Evolutionary conservation across 1,284 basidiomycete species (phyloP).

Genomic region (Malassezia yamatoensis): DNA sequence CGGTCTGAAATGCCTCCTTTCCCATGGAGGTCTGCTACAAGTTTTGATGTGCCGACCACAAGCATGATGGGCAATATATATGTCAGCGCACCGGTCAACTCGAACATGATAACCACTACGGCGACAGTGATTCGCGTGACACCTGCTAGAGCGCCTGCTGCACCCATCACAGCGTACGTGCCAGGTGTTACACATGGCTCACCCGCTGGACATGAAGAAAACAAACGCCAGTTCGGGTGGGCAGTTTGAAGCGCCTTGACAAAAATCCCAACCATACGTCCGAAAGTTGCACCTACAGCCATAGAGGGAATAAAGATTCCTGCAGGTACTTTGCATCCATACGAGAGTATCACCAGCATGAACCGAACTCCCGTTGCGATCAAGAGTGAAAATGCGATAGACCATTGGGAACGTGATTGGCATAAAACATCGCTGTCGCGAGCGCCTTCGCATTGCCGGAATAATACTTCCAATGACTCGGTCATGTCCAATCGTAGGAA

Average conservation of each 20-base stretch:
- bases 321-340: slow-evolving; percentile 90
- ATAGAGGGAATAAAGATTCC: slow-evolving; percentile 96
- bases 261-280: slow-evolving; percentile 71
- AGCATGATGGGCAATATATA: slow-evolving; percentile 99
- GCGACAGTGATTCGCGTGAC: slow-evolving; percentile 94
- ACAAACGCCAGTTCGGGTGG: slow-evolving; percentile 66
- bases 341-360: slow-evolving; percentile 77
- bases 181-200: slow-evolving; percentile 95
- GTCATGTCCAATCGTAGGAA: slow-evolving; percentile 98
- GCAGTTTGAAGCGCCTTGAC: slow-evolving; percentile 84
- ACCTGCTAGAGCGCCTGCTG: slow-evolving; percentile 51
- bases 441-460: slow-evolving; percentile 88
- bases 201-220: slow-evolving; percentile 79
- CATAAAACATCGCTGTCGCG: slow-evolving; percentile 85
- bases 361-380: slow-evolving; percentile 81
- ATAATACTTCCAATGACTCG: slow-evolving; percentile 87
- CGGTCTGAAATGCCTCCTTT: slow-evolving; percentile 91
- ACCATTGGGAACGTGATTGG: slow-evolving; percentile 92
- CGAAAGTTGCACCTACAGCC: slow-evolving; percentile 91
- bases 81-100: slow-evolving; percentile 93
- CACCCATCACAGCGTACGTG: slow-evolving; percentile 52
- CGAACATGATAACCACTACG: slow-evolving; percentile 99
- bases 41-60: slow-evolving; percentile 88
- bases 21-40: slow-evolving; percentile 88
- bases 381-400: slow-evolving; percentile 81